Evolutionary conservation across 179 eudicot species (phyloP).

Genomic region (Patellifolia procumbens): DNA sequence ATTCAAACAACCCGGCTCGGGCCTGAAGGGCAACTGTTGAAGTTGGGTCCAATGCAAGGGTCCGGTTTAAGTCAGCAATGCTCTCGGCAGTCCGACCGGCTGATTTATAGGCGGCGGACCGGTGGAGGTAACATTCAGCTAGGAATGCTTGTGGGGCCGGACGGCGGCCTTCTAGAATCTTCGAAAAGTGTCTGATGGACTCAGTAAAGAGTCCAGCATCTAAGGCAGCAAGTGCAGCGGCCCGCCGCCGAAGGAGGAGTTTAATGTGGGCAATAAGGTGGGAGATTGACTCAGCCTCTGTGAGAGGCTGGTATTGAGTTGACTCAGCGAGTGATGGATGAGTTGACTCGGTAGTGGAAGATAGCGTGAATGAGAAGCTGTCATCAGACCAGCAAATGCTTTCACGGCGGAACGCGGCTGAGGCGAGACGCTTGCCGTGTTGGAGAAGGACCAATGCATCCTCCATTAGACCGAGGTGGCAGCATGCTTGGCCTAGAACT

Average conservation of each 20-base stretch:
- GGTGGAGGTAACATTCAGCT: conserved; percentile 80
- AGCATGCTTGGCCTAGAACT: conserved; percentile 88
- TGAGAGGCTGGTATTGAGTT: conserved; percentile 30
- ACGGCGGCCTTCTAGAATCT: conserved; percentile 83
- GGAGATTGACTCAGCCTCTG: conserved; percentile 65
- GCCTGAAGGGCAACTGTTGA: conserved; percentile 60
- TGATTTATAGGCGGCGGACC: conserved; percentile 68
- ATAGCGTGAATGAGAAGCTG: conserved; percentile 55
- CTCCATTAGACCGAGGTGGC: conserved; percentile 88
- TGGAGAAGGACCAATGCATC: conserved; percentile 92
- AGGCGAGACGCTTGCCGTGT: conserved; percentile 85
- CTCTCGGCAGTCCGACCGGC: conserved; percentile 71
- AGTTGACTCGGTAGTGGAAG: conserved; percentile 37
- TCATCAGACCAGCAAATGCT: conserved; percentile 85
- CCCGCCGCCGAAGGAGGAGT: conserved; percentile 82
- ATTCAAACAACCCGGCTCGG: conserved; percentile 69
- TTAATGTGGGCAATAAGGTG: conserved; percentile 79
- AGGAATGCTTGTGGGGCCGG: conserved; percentile 87
- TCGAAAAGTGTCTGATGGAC: conserved; percentile 86
- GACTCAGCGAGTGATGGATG: conserved; percentile 21
- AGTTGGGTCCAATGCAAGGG: conserved; percentile 70
- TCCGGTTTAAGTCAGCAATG: conserved; percentile 77
- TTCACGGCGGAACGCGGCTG: conserved; percentile 86
- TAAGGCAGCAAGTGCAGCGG: conserved; percentile 80
- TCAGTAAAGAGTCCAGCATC: conserved; percentile 88